Evolutionary conservation across 352 stramenopile genomes (phyloP).

Genomic region (Thraustotheca clavata): DNA sequence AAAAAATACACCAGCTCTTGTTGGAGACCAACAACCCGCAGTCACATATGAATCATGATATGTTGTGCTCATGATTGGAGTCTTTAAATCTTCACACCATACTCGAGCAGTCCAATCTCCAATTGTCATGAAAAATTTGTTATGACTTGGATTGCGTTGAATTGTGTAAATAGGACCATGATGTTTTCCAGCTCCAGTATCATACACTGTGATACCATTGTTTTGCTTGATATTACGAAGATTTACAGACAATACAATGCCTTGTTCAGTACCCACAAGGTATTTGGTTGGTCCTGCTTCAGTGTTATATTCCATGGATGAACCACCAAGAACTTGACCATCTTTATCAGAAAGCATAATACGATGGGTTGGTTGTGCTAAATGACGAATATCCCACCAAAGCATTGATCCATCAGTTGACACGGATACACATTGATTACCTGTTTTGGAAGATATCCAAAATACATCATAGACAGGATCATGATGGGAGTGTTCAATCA

Average conservation of each 20-base stretch:
- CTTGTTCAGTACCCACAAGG: constrained; percentile 96
- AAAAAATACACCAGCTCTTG: constrained; percentile 94
- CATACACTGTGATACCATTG: constrained; percentile 95
- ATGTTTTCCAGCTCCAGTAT: constrained; percentile 91
- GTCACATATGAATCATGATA: constrained; percentile 96
- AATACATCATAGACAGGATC: constrained; percentile 95
- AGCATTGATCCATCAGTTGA: constrained; percentile 94
- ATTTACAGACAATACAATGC: constrained; percentile 93
- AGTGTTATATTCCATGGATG: constrained; percentile 94
- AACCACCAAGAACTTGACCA: constrained; percentile 86
- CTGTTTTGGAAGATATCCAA: constrained; percentile 94
- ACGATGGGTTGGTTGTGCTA: constrained; percentile 76
- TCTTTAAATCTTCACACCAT: constrained; percentile 96
- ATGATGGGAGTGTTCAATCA: constrained; percentile 96
- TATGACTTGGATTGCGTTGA: constrained; percentile 95
- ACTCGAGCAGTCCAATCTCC: constrained; percentile 95
- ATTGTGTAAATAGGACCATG: constrained; percentile 94
- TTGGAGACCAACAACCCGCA: constrained; percentile 94
- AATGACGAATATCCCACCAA: constrained; percentile 85
- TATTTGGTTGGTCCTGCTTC: constrained; percentile 96
- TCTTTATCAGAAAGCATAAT: constrained; percentile 71
- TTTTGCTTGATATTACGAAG: constrained; percentile 95
- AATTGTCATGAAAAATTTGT: constrained; percentile 97
- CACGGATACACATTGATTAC: constrained; percentile 94
- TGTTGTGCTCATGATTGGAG: constrained; percentile 95